Evolutionary conservation across 2,329 filamentous ascomycete species (phyloP), one percentile per base, ranked within the genome.

Genomic region (Zymoseptoria brevis): DNA sequence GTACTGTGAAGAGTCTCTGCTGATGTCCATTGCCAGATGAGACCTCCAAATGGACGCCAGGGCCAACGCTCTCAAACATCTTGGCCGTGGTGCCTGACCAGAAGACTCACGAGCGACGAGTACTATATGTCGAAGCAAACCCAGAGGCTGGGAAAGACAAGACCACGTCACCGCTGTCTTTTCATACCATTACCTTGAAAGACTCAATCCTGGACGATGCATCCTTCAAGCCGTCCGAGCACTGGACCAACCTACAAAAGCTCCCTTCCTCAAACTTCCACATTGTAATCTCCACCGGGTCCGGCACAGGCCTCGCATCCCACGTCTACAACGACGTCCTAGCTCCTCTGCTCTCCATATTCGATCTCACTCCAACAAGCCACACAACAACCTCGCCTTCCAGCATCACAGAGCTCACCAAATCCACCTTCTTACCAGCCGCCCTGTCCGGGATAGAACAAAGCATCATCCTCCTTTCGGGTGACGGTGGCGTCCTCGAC

Each of bases 401-500:
- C 1, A 88, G 83, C 11, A 81, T 96, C 49, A 77, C 79, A 5
- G 77, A 87, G 0, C 83, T 95, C 56, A 83, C 87, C 0, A 75
- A 68, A 55, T 66, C 70, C 48, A 68, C 73, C 21, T 75, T 86
- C 62, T 73, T 83, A 11, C 75, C 77, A 1, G 69, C 71, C 45
- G 83, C 83, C 13, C 78, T 77, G 58, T 57, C 74, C 55, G 78
- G 78, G 1, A 64, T 74, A 4, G 65, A 71, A 11, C 83, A 86
- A 69, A 85, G 86, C 0, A 79, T 96, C 24, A 75, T 96, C 29
- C 80, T 97, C 11, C 79, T 96, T 4, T 93, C 88, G 54, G 93
- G 93, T 6, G 93, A 97, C 72, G 93, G 93, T 13, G 93, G 91
- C 5, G 74, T 96, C 1, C 82, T 91, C 19, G 93, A 97, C 67